Percentiles rank a stretch among this genome's conserved stretches.
Conservation (phyloP, 768 basidiomycete genomes). For the Tylopilus sp. region DNA sequence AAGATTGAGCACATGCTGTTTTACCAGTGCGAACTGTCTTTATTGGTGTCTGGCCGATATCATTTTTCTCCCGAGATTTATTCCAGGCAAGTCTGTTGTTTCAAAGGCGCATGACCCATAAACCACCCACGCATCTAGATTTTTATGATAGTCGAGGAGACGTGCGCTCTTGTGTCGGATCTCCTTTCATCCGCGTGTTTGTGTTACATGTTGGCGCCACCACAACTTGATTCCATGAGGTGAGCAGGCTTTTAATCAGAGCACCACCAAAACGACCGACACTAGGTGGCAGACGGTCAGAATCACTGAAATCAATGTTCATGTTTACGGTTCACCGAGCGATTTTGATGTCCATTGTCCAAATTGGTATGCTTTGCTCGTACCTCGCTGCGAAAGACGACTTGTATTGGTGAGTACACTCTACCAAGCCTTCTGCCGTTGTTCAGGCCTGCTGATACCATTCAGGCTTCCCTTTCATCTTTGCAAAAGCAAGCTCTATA, state of each 20-base stretch:
- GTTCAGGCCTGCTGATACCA: neutral
- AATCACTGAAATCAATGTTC: slow-evolving; percentile 13
- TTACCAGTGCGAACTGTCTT: slow-evolving; percentile 11
- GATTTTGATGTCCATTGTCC: slow-evolving; percentile 17
- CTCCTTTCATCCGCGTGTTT: slow-evolving; percentile 12
- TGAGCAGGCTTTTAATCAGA: neutral
- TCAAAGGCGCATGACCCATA: neutral
- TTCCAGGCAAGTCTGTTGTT: slow-evolving; percentile 10
- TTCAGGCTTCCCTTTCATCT: slow-evolving; percentile 21
- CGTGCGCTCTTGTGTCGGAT: slow-evolving; percentile 13
- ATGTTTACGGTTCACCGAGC: slow-evolving; percentile 17
- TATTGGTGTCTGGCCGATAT: slow-evolving; percentile 7
- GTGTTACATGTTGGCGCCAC: slow-evolving; percentile 13
- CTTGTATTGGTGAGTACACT: slow-evolving; percentile 16
- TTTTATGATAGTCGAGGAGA: slow-evolving; percentile 10
- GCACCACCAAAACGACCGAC: neutral
- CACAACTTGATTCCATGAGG: slow-evolving; percentile 3
- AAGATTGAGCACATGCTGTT: neutral
- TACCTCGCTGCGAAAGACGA: slow-evolving; percentile 11
- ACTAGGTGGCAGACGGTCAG: slow-evolving; percentile 7
- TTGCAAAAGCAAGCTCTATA: slow-evolving; percentile 23
- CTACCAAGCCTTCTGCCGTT: neutral
- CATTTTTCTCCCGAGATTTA: neutral
- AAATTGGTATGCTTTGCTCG: slow-evolving; percentile 14
- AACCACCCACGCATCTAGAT: neutral